These are phyloP conservation scores for Oxyria digyna DNA, from an alignment of 148 eudicot species.

Conservation along the genomic window DNA sequence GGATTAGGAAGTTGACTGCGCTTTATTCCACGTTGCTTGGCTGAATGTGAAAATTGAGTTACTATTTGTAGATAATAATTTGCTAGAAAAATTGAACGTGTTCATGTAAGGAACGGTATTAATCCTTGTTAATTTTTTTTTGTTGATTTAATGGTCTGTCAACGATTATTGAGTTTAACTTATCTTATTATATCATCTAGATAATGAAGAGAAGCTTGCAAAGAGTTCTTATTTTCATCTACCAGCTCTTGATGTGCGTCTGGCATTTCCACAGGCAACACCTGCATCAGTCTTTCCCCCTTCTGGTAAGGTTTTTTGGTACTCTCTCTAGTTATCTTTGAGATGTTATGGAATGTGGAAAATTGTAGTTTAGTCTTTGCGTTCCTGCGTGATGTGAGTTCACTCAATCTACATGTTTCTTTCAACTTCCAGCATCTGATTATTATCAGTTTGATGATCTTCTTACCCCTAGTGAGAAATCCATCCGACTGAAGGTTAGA, in stretches of 20 bases:
- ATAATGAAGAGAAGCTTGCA: constrained; percentile 26
- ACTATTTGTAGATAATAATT: no score
- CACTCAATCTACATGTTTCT: background rate
- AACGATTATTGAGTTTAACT: background rate
- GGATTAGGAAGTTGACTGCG: background rate
- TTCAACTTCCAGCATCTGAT: constrained; percentile 58
- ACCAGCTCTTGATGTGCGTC: constrained; percentile 65
- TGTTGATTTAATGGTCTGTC: background rate
- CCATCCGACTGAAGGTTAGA: constrained; percentile 56
- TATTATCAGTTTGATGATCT: constrained; percentile 82
- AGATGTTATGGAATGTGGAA: constrained; percentile 1
- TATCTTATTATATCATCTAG: constrained; percentile 15
- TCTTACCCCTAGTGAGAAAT: constrained; percentile 57
- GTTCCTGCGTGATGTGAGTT: background rate
- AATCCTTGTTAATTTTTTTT: background rate
- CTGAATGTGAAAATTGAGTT: background rate
- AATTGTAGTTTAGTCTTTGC: background rate
- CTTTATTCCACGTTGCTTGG: background rate
- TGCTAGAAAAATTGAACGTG: background rate
- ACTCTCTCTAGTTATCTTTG: background rate
- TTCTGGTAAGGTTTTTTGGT: constrained; percentile 34
- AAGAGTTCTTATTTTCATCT: constrained; percentile 43
- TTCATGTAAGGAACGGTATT: background rate
- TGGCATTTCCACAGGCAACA: constrained; percentile 87
- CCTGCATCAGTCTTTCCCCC: constrained; percentile 83